Percentiles rank a stretch among this genome's conserved stretches.
Evolutionary conservation across 108 stramenopile species (phyloP).

Genomic region (Cyclotella distinguenda): DNA sequence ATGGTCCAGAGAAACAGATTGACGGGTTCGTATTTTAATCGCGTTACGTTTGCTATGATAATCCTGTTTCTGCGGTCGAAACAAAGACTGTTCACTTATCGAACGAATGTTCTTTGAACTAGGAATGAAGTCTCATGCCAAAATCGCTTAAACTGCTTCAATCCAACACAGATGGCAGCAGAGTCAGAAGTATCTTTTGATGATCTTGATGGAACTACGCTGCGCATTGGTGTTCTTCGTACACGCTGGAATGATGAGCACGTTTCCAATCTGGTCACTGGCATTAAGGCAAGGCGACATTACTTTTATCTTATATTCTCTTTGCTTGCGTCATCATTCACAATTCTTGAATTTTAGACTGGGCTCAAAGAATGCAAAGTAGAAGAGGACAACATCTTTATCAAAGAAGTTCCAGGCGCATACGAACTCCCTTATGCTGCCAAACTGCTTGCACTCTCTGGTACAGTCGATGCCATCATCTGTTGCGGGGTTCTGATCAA

Average conservation of each 20-base stretch:
- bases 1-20: too few species aligned
- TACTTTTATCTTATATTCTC: background rate
- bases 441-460: slow-evolving; percentile 86
- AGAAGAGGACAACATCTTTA: slow-evolving; percentile 83
- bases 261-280: slow-evolving; percentile 78
- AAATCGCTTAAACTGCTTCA: background rate
- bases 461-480: slow-evolving; percentile 96
- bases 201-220: slow-evolving; percentile 67
- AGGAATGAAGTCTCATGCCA: background rate
- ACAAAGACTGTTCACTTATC: background rate
- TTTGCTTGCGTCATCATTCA: background rate
- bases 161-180: slow-evolving; percentile 58
- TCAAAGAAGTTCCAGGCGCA: slow-evolving; percentile 94
- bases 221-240: slow-evolving; percentile 83
- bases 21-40: too few species aligned
- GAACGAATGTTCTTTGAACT: background rate
- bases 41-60: background rate
- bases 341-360: background rate
- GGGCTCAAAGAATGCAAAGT: slow-evolving; percentile 86
- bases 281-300: slow-evolving; percentile 43
- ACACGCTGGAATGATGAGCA: slow-evolving; percentile 91
- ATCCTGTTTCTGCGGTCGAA: background rate
- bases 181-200: slow-evolving; percentile 82
- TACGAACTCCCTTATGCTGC: slow-evolving; percentile 96
- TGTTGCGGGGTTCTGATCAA: slow-evolving; percentile 96